Percentiles rank a stretch among this genome's conserved stretches.
phyloP scores from a whole-genome alignment of 2,329 filamentous ascomycete species.

The Colletotrichum truncatum region DNA sequence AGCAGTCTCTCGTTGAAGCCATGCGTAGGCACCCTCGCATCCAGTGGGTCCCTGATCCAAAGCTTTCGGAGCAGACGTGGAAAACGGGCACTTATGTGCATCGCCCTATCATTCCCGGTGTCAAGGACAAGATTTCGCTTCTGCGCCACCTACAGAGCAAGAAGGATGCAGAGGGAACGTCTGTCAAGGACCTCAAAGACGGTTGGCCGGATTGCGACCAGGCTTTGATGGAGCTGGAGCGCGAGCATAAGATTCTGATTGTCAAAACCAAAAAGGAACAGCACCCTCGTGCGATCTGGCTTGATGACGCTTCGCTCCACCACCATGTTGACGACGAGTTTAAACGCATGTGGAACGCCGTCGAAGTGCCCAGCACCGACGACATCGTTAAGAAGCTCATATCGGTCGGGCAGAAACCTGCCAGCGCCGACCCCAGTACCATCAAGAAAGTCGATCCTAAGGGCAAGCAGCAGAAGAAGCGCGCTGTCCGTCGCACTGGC shows the following conservation, averaged over 20 bases:
- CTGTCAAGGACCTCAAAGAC: slow-evolving; percentile 92
- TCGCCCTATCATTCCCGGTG: slow-evolving; percentile 81
- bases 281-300: slow-evolving; percentile 86
- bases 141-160: slow-evolving; percentile 84
- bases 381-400: slow-evolving; percentile 82
- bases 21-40: slow-evolving; percentile 72
- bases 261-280: slow-evolving; percentile 93
- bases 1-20: slow-evolving; percentile 72
- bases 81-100: slow-evolving; percentile 81
- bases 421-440: slow-evolving; percentile 76
- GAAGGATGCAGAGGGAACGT: slow-evolving; percentile 81
- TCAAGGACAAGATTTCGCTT: slow-evolving; percentile 80
- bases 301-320: slow-evolving; percentile 82
- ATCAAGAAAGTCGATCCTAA: slow-evolving; percentile 65
- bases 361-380: slow-evolving; percentile 78
- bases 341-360: slow-evolving; percentile 82
- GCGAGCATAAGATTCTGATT: slow-evolving; percentile 81
- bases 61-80: slow-evolving; percentile 74
- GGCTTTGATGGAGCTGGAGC: slow-evolving; percentile 80
- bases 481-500: slow-evolving; percentile 70
- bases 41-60: slow-evolving; percentile 62
- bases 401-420: slow-evolving; percentile 83
- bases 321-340: slow-evolving; percentile 85
- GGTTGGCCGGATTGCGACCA: slow-evolving; percentile 90
- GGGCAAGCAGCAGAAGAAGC: slow-evolving; percentile 79